These are phyloP conservation scores for Aspergillus melleus DNA, from an alignment of 2,329 filamentous ascomycete species.

Conservation along the genomic window DNA sequence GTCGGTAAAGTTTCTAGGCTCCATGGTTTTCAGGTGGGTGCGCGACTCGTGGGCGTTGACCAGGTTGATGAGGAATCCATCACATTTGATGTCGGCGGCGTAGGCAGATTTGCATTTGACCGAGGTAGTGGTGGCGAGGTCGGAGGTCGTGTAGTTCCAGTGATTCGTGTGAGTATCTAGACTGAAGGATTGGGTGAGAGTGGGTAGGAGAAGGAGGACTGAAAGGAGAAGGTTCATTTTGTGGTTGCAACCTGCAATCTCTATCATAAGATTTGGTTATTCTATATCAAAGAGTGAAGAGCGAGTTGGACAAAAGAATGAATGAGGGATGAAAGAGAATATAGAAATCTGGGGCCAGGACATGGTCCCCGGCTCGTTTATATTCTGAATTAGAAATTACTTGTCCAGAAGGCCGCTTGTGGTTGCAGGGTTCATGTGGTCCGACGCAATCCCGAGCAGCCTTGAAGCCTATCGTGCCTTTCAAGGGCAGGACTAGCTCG, in stretches of 20 bases:
- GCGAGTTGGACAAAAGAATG: neutral
- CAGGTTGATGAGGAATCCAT: constrained; percentile 5
- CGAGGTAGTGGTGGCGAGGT: constrained; percentile 10
- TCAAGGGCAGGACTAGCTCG: neutral
- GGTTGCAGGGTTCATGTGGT: neutral
- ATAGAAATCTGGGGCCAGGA: neutral
- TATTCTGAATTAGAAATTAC: neutral
- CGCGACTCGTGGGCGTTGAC: constrained; percentile 4
- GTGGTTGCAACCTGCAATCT: neutral
- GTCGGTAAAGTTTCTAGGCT: constrained; percentile 2
- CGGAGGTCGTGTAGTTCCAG: constrained; percentile 11
- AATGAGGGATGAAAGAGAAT: neutral
- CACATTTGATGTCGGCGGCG: constrained; percentile 12
- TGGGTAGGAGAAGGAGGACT: neutral
- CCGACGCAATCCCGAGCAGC: neutral
- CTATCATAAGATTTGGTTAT: neutral
- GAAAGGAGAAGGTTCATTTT: neutral
- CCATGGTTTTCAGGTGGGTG: neutral
- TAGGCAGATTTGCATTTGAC: constrained; percentile 14
- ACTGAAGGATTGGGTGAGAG: constrained; percentile 3
- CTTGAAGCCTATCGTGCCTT: neutral
- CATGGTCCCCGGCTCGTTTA: neutral
- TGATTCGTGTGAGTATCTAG: neutral
- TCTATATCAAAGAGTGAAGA: neutral
- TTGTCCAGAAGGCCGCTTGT: neutral